Conservation (phyloP, 1,139 yeast genomes). For the Lodderomyces margitis region DNA sequence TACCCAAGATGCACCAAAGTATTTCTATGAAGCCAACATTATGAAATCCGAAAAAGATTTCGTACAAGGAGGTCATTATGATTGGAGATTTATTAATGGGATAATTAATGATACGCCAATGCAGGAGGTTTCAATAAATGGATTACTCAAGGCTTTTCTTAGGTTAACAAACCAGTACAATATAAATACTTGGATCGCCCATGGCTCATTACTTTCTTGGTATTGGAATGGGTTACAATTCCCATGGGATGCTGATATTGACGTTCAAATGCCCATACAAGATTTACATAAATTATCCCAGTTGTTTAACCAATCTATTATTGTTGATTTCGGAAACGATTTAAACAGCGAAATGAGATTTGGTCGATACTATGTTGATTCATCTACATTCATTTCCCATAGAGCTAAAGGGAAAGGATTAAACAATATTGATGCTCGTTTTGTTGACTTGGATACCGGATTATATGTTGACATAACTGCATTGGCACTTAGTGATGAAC, state of each 20-base stretch:
- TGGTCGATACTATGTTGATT: constrained; percentile 43
- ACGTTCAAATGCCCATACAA: constrained; percentile 53
- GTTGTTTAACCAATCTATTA: constrained; percentile 42
- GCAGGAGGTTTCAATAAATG: constrained; percentile 27
- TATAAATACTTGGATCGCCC: constrained; percentile 48
- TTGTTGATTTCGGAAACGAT: constrained; percentile 36
- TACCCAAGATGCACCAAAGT: constrained; percentile 33
- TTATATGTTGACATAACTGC: constrained; percentile 70
- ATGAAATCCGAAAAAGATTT: constrained; percentile 24
- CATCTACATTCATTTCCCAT: constrained; percentile 36
- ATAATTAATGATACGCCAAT: constrained; percentile 25
- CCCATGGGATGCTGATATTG: constrained; percentile 58
- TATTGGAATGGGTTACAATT: constrained; percentile 54
- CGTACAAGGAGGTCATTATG: constrained; percentile 39
- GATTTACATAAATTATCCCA: constrained; percentile 42
- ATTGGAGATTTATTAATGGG: constrained; percentile 48
- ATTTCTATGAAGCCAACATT: constrained; percentile 51
- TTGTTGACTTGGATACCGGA: constrained; percentile 75
- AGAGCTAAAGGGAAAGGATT: constrained; percentile 36
- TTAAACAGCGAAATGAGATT: constrained; percentile 20
- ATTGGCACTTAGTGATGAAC: constrained; percentile 38
- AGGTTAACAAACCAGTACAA: constrained; percentile 26
- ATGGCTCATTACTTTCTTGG: constrained; percentile 53
- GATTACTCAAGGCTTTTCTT: constrained; percentile 34
- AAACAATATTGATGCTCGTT: constrained; percentile 81